Evolutionary conservation across 805 yeast genomes (phyloP), one percentile per base, ranked within the genome.

Genomic region (Kazachstania kunashirensis): DNA sequence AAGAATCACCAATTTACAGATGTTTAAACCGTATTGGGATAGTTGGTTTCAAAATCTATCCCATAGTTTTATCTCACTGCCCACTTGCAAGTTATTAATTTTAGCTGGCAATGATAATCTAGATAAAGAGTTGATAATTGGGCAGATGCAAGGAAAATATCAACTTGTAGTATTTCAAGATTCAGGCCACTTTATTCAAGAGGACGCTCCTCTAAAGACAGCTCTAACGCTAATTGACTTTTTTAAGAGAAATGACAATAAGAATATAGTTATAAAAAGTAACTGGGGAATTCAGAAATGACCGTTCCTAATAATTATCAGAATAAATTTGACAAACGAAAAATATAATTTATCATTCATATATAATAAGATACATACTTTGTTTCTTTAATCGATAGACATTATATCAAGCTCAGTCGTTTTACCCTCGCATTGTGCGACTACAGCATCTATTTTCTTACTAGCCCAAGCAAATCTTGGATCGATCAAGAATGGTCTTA

Each of bases 111-210:
- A 88, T 36, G 96, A 92, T 46, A 76, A 82, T 15, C 66, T 94
- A 21, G 98, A 92, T 59, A 85, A 80, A 44, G 73, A 73, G 26
- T 65, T 92, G 33, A 85, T 88, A 58, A 77, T 92, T 35, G 99
- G 96, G 1, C 98, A 94, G 59, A 92, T 92, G 98, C 97, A 88
- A 61, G 99, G 99, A 2, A 79, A 77, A 55, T 92, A 81, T 57
- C 99, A 94, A 60, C 68, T 92, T 28, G 77, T 84, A 11, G 92
- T 86, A 4, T 79, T 85, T 55, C 75, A 70, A 43, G 80, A 78
- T 37, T 67, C 86, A 2, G 96, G 97, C 1, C 99, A 92, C 61
- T 92, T 88, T 48, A 64, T 94, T n/a, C 98, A 92, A 33, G 98
- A 92, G 54, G 99, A 92, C 56, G 68, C 72, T 6, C 92, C 96